Percentiles rank a stretch among this genome's conserved stretches.
Conservation (phyloP, 139 green algal species). For the Astrephomene gubernaculifera region DNA sequence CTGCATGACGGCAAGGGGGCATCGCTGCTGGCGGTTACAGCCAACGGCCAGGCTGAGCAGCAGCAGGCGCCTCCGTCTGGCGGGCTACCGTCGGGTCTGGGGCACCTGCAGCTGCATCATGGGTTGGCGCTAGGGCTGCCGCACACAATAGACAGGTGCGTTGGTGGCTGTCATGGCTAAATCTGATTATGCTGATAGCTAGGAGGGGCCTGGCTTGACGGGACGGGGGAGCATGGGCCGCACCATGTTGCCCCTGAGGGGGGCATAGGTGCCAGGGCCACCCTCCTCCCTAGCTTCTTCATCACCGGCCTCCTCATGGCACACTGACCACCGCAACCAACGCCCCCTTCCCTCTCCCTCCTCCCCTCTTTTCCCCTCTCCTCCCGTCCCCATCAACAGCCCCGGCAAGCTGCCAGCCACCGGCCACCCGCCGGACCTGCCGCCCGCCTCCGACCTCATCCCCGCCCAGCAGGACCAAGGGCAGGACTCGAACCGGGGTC, state of each 20-base stretch:
- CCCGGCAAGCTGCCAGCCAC: conserved; percentile 12
- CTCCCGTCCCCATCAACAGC: neutral
- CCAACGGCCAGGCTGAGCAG: neutral
- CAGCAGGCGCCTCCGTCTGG: neutral
- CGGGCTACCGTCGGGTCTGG: neutral
- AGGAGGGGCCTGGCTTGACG: neutral
- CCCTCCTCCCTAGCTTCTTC: neutral
- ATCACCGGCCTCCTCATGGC: neutral
- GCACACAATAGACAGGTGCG: conserved; percentile 34
- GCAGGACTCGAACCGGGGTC: too few relatives aligned
- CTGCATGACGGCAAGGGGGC: conserved; percentile 25
- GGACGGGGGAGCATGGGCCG: neutral
- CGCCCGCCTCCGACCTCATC: neutral
- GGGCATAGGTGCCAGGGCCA: neutral
- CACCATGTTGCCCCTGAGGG: neutral
- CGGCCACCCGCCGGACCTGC: neutral
- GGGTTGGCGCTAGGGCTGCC: neutral
- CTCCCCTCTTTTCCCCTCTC: neutral
- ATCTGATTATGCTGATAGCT: neutral
- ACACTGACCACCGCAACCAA: neutral
- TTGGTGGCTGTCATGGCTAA: neutral
- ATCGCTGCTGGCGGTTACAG: neutral
- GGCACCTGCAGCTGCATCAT: neutral
- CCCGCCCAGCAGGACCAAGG: neutral
- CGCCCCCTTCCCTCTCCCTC: neutral